phyloP scores from a whole-genome alignment of 345 rosid species.

The Arabis hirsuta region DNA sequence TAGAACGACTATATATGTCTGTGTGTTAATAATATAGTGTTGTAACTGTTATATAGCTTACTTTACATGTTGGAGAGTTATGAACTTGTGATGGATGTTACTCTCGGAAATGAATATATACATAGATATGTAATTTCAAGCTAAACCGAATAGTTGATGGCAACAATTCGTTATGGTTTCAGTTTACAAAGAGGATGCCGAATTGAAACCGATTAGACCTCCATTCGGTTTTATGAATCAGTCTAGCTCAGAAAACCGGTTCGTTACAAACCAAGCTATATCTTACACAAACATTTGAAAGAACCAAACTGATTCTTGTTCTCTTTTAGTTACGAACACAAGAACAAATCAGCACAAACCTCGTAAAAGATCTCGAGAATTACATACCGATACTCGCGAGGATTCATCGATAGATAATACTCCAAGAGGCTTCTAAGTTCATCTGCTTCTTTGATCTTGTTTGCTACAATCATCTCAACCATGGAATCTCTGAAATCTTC shows the following conservation, averaged over 20 bases:
- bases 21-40: conserved; percentile 22
- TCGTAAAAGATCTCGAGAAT: conserved; percentile 82
- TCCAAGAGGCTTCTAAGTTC: conserved; percentile 82
- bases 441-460: conserved; percentile 60
- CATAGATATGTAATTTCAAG: not conserved
- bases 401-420: conserved; percentile 80
- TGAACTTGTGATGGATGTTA: not conserved
- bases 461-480: conserved; percentile 75
- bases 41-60: conserved; percentile 23
- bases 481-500: conserved; percentile 83
- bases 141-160: not conserved
- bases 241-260: not conserved
- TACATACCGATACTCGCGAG: conserved; percentile 57
- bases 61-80: conserved; percentile 19
- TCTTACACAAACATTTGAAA: conserved; percentile 31
- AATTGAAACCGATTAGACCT: too few species aligned
- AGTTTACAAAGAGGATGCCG: too few species aligned
- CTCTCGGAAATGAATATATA: not conserved
- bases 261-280: conserved; percentile 21
- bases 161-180: not conserved
- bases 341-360: conserved; percentile 75
- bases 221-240: not conserved
- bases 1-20: not conserved
- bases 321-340: conserved; percentile 47
- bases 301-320: conserved; percentile 19